These are phyloP conservation scores for Colletotrichum shisoi DNA, from an alignment of 2,329 filamentous ascomycete species.

Conservation along the genomic window DNA sequence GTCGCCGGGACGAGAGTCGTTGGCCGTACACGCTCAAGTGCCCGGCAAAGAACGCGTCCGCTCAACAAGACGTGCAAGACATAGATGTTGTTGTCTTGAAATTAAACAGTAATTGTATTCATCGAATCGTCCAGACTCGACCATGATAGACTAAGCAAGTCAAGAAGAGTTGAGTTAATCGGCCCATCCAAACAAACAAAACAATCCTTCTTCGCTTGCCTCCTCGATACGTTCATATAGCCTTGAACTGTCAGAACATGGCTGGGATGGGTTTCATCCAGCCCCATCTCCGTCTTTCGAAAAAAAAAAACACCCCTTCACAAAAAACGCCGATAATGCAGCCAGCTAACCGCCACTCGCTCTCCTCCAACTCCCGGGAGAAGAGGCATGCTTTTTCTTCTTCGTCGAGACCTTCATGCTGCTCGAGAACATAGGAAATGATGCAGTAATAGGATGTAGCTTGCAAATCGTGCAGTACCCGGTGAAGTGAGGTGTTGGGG, in stretches of 20 bases:
- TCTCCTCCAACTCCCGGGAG: background rate
- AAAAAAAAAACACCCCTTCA: background rate
- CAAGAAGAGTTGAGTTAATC: background rate
- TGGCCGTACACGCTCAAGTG: too few relatives aligned
- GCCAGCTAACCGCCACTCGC: background rate
- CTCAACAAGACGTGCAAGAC: background rate
- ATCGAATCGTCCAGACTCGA: background rate
- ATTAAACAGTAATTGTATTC: conserved; percentile 8
- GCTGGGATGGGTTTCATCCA: background rate
- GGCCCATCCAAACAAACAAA: background rate
- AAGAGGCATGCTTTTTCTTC: background rate
- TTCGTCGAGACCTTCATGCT: background rate
- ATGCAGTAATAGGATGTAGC: background rate
- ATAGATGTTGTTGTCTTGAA: background rate
- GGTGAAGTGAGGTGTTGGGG: background rate
- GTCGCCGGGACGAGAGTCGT: background rate
- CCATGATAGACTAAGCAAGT: background rate
- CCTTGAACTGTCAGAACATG: background rate
- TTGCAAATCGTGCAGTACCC: background rate
- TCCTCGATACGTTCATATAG: background rate
- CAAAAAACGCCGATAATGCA: conserved; percentile 16
- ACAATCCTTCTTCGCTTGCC: background rate
- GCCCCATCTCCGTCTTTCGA: background rate
- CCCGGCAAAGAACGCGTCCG: too few relatives aligned
- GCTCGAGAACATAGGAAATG: conserved; percentile 2